phyloP scores from a whole-genome alignment of 805 yeast genomes.

The Saccharomycopsis selenospora region DNA sequence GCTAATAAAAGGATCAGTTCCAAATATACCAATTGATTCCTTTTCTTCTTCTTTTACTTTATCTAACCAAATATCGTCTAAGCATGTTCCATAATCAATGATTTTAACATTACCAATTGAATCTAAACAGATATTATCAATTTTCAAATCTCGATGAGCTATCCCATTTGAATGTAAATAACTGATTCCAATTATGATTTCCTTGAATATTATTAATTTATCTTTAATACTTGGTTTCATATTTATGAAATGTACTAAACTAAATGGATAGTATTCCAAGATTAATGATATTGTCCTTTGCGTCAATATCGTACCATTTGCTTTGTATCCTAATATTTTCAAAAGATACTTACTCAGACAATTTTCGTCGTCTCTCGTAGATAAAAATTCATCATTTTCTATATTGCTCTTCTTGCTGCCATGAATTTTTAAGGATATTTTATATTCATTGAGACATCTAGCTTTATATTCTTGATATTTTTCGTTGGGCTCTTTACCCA shows the following conservation, averaged over 20 bases:
- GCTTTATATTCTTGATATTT: constrained; percentile 1
- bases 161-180: constrained; percentile 87
- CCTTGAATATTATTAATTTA: constrained; percentile 45
- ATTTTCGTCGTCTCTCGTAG: not conserved
- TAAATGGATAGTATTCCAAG: constrained; percentile 16
- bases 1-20: constrained; percentile 20
- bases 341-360: not conserved
- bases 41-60: not conserved
- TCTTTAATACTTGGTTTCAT: not conserved
- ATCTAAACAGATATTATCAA: constrained; percentile 74
- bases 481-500: not conserved
- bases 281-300: constrained; percentile 2
- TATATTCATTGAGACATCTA: constrained; percentile 4
- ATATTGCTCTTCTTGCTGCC: not conserved
- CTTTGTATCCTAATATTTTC: not conserved
- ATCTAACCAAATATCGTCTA: not conserved
- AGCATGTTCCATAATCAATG: constrained; percentile 77
- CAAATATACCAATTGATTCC: constrained; percentile 13
- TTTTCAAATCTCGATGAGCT: constrained; percentile 88
- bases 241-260: constrained; percentile 7
- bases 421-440: not conserved
- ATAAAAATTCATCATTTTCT: not conserved
- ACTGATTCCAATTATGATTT: constrained; percentile 68
- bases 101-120: constrained; percentile 58
- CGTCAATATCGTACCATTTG: not conserved